Conservation (phyloP, 2,329 filamentous ascomycete genomes). For the Fusarium ramigenum region DNA sequence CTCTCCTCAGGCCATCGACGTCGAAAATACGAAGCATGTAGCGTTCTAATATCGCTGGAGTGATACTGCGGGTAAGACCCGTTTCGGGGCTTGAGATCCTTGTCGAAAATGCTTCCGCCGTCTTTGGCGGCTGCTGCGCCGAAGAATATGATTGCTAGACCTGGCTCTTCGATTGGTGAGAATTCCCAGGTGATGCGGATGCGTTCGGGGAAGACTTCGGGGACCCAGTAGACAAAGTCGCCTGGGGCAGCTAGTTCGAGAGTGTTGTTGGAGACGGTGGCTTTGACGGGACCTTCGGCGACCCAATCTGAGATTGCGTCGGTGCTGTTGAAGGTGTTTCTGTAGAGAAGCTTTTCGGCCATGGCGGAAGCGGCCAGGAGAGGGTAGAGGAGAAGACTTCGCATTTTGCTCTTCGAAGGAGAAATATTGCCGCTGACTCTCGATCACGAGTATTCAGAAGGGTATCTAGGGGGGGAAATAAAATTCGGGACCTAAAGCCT, state of each 20-base stretch:
- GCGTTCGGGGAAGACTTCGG: slow-evolving; percentile 34
- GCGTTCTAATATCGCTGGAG: slow-evolving; percentile 35
- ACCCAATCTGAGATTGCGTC: slow-evolving; percentile 29
- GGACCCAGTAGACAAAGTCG: slow-evolving; percentile 38
- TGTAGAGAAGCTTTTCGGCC: slow-evolving; percentile 34
- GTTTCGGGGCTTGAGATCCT: slow-evolving; percentile 29
- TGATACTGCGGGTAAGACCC: slow-evolving; percentile 40
- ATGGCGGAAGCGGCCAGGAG: slow-evolving; percentile 6
- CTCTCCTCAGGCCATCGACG: slow-evolving; percentile 39
- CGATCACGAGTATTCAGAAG: accelerated
- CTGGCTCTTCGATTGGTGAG: slow-evolving; percentile 26
- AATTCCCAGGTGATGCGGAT: slow-evolving; percentile 41
- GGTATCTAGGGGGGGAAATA: too few species aligned
- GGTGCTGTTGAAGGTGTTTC: slow-evolving; percentile 30
- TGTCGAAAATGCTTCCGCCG: slow-evolving; percentile 38
- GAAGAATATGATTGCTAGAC: slow-evolving; percentile 39
- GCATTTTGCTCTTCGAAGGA: neutral
- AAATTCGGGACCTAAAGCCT: too few species aligned
- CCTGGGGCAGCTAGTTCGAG: slow-evolving; percentile 31
- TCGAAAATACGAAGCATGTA: slow-evolving; percentile 39
- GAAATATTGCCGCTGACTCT: neutral
- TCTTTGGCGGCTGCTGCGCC: slow-evolving; percentile 23
- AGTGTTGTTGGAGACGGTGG: slow-evolving; percentile 34
- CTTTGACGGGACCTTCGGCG: slow-evolving; percentile 32
- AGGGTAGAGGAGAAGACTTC: neutral